Evolutionary conservation across 805 yeast genomes (phyloP).

Genomic region (Jamesozyma jinghongensis): DNA sequence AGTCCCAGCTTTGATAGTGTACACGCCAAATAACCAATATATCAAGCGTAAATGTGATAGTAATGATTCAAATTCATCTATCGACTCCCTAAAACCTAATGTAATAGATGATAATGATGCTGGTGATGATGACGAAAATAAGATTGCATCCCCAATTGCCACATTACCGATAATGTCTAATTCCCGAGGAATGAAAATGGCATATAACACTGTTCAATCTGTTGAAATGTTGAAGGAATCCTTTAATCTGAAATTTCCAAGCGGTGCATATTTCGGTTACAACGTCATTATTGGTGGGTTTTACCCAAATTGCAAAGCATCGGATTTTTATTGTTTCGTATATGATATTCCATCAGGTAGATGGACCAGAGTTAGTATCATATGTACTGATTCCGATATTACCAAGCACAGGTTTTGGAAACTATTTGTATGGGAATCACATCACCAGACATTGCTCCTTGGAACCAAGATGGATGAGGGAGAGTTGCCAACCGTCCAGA

Average conservation of each 20-base stretch:
- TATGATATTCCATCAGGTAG: slow-evolving; percentile 31
- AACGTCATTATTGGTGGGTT: slow-evolving; percentile 57
- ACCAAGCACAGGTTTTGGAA: slow-evolving; percentile 55
- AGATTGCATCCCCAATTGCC: slow-evolving; percentile 23
- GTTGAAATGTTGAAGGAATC: slow-evolving; percentile 13
- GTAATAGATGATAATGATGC: not conserved
- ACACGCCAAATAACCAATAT: slow-evolving; percentile 9
- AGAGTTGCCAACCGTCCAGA: slow-evolving; percentile 32
- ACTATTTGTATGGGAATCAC: slow-evolving; percentile 68
- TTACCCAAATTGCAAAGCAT: slow-evolving; percentile 34
- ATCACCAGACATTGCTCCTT: slow-evolving; percentile 55
- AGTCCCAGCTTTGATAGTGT: slow-evolving; percentile 21
- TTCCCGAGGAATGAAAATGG: slow-evolving; percentile 27
- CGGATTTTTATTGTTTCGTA: slow-evolving; percentile 21
- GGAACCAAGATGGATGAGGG: slow-evolving; percentile 35
- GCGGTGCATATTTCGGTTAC: slow-evolving; percentile 58
- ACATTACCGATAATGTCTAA: slow-evolving; percentile 27
- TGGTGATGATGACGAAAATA: slow-evolving; percentile 1
- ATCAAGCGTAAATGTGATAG: not conserved
- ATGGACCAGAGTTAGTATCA: slow-evolving; percentile 55
- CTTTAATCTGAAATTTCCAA: slow-evolving; percentile 42
- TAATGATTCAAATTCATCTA: slow-evolving; percentile 1
- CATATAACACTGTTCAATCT: slow-evolving; percentile 15
- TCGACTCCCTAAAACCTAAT: not conserved
- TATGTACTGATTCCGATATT: slow-evolving; percentile 42